phyloP scores from a whole-genome alignment of 192 early-diverging fungal genomes.

The Backusella australiensis region DNA sequence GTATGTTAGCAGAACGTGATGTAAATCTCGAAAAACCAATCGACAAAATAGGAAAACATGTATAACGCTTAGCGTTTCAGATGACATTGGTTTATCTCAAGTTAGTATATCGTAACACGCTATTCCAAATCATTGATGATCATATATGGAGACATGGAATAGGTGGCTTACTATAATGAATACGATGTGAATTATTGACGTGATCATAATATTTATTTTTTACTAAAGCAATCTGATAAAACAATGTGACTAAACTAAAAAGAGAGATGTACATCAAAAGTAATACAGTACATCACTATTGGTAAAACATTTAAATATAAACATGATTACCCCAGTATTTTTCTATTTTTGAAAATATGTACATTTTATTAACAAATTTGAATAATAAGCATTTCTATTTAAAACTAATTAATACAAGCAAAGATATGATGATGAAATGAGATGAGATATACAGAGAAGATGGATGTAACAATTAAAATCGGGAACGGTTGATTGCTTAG shows the following conservation, averaged over 20 bases:
- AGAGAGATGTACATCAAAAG: background rate
- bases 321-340: no score
- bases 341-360: background rate
- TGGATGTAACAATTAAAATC: background rate
- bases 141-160: background rate
- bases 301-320: no score
- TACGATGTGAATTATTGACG: background rate
- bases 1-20: no score
- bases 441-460: background rate
- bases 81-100: background rate
- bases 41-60: background rate
- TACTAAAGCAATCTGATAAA: background rate
- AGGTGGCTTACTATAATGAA: background rate
- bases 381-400: background rate
- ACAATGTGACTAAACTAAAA: background rate
- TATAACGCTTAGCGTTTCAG: background rate
- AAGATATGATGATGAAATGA: background rate
- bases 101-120: no score
- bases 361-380: background rate
- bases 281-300: background rate
- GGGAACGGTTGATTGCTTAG: background rate
- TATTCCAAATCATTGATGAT: background rate
- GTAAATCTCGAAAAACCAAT: background rate
- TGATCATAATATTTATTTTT: background rate
- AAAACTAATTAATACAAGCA: background rate